Base-by-base conservation (phyloP, 495 filamentous ascomycete genomes). In the Tuber borchii region DNA sequence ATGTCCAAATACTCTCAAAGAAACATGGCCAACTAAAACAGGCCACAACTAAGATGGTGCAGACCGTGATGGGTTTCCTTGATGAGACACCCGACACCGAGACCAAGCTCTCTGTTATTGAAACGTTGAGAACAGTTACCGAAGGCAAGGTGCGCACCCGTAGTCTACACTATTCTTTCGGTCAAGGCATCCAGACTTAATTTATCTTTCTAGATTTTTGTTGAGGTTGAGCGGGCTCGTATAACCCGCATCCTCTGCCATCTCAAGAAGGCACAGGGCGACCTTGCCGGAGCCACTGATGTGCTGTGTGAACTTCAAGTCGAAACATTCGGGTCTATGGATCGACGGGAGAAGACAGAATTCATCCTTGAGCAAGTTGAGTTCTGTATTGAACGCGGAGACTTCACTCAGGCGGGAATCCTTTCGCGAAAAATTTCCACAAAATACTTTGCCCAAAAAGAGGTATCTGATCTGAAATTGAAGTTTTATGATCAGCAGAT, bases 1-100 rank as follows among this genome's bases (percentile, higher is more conserved):
- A 99, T 85, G 93, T 97, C 75, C 88, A 97, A 71, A 88, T 97
- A 70, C 89, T 98, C 70, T 97, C 95, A 77, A 98, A 97, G 90
- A 99, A 99, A 87, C 95, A 99, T 93, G 92, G 93, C 80, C 95
- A 99, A 86, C 94, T 99, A 85, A 97, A 97, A 85, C 96, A 97
- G 86, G 95, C 95, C 81, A 94, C 92, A 77, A 98, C 95, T 78
- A 95, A 93, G 88, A 99, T 99, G 95, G 95, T 99, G 68, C 95
- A 98, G 87, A 90, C 90, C 72, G 93, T 97, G 73, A 97, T 99
- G 93, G 87, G 85, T 69, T 97, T 97, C 84, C 85, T 99, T 83
- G 92, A 97, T 82, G 88, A 92, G 70, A 88, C 89, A 82, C 89
- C 45, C 51, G 91, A 87, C 75, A 77, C 91, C 76, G 95, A 97